A percentile compares a stretch with the other conserved stretches of the same genome.
These are phyloP conservation scores for Daldinia loculata DNA, from an alignment of 495 filamentous ascomycete species.

Conservation along the genomic window DNA sequence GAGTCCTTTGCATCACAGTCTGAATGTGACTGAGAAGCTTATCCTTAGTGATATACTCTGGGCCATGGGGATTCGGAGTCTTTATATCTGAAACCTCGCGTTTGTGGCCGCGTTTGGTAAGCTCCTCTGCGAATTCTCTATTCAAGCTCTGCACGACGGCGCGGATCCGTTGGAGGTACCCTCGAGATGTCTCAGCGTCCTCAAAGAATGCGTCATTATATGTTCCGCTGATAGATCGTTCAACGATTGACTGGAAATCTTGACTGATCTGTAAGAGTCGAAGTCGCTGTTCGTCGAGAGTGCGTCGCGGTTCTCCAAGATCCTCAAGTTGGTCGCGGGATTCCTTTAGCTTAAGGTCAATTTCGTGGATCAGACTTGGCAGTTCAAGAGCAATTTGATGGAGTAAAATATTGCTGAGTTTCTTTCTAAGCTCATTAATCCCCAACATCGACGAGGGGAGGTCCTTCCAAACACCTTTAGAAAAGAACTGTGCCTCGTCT, in stretches of 20 bases:
- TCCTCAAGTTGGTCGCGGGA: constrained; percentile 30
- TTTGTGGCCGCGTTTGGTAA: constrained; percentile 57
- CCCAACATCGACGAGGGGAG: constrained; percentile 39
- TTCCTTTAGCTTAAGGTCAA: constrained; percentile 38
- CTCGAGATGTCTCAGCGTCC: constrained; percentile 48
- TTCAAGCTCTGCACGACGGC: constrained; percentile 68
- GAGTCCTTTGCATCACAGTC: constrained; percentile 42
- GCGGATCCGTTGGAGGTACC: constrained; percentile 63
- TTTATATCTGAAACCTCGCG: constrained; percentile 43
- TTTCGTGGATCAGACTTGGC: constrained; percentile 45
- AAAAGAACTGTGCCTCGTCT: constrained; percentile 52
- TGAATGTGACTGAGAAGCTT: constrained; percentile 45
- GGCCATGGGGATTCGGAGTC: neutral
- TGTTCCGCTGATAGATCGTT: constrained; percentile 43
- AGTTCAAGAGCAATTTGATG: constrained; percentile 45
- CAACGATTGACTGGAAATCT: constrained; percentile 42
- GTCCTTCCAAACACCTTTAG: constrained; percentile 56
- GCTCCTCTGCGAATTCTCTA: constrained; percentile 62
- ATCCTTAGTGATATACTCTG: constrained; percentile 30
- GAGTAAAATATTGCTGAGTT: constrained; percentile 45
- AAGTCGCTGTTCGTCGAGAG: constrained; percentile 39
- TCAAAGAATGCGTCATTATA: constrained; percentile 49
- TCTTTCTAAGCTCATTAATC: constrained; percentile 43
- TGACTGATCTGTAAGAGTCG: constrained; percentile 43
- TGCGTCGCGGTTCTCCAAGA: constrained; percentile 43